phyloP scores from a whole-genome alignment of 805 yeast genomes.

The Sugiyamaella boreocaroliniensis region DNA sequence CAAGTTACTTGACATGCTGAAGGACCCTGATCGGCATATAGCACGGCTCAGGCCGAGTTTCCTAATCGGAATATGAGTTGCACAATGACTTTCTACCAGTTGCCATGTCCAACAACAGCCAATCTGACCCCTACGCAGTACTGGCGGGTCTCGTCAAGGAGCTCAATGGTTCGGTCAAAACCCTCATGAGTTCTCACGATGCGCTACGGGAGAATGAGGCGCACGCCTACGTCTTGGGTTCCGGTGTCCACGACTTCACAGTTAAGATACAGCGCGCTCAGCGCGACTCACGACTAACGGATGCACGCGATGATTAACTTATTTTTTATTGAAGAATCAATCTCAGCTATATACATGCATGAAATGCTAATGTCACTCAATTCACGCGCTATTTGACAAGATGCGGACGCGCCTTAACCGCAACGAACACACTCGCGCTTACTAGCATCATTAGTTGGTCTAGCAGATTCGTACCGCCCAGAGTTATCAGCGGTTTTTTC shows the following conservation, averaged over 20 bases:
- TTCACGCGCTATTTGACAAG: background rate
- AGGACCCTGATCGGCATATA: no score
- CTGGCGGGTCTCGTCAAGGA: conserved; percentile 4
- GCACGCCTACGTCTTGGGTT: conserved; percentile 9
- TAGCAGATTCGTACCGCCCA: background rate
- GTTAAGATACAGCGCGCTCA: conserved; percentile 6
- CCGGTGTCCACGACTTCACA: conserved; percentile 7
- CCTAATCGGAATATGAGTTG: background rate
- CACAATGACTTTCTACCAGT: background rate
- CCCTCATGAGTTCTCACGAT: conserved; percentile 6
- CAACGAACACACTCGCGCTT: no score
- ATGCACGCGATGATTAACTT: background rate
- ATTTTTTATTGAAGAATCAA: background rate
- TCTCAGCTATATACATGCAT: conserved; percentile 7
- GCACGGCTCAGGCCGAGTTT: background rate
- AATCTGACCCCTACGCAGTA: conserved; percentile 3
- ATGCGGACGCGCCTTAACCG: no score
- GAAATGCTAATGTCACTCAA: background rate
- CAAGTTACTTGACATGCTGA: no score
- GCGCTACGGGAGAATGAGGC: conserved; percentile 13
- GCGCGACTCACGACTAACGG: conserved; percentile 3
- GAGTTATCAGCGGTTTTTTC: background rate
- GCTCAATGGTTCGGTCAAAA: background rate
- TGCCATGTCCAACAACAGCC: background rate
- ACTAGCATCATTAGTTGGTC: no score